A percentile compares a stretch with the other conserved stretches of the same genome.
Evolutionary conservation across 352 stramenopile genomes (phyloP).

Genomic region (Pythium vanterpoolii): DNA sequence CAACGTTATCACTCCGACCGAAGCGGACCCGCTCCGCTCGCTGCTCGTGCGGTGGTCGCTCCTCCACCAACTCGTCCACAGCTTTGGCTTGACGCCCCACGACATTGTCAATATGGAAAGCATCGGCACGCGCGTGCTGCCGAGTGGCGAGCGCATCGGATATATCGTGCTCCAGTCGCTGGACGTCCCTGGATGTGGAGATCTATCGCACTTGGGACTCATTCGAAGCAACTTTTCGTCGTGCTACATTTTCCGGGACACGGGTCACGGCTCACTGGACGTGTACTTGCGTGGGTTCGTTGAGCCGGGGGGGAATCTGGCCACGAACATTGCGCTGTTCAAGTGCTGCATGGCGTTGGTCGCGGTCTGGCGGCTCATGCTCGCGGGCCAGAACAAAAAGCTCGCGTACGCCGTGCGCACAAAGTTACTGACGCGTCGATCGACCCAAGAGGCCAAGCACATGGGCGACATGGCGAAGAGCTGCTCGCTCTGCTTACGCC

Average conservation of each 20-base stretch:
- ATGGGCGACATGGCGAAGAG: not conserved
- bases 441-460: not conserved
- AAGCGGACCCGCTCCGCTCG: not conserved
- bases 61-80: conserved; percentile 10
- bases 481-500: not conserved
- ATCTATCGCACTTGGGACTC: conserved; percentile 19
- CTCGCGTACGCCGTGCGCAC: conserved; percentile 2
- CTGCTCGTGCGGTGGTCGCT: conserved; percentile 16
- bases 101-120: conserved; percentile 10
- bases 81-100: not conserved
- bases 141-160: conserved; percentile 4
- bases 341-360: conserved; percentile 2
- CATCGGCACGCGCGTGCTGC: conserved; percentile 1
- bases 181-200: conserved; percentile 8
- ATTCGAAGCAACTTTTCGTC: conserved; percentile 47
- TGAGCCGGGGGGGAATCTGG: conserved; percentile 26
- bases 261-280: conserved; percentile 34
- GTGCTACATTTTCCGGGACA: conserved; percentile 42
- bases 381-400: conserved; percentile 10
- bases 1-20: not conserved
- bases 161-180: conserved; percentile 10
- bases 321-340: not conserved
- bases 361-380: conserved; percentile 2
- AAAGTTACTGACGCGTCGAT: not conserved
- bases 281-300: conserved; percentile 48